Base-by-base conservation (phyloP, 352 stramenopile genomes). In the Phytophthora fragariae region DNA sequence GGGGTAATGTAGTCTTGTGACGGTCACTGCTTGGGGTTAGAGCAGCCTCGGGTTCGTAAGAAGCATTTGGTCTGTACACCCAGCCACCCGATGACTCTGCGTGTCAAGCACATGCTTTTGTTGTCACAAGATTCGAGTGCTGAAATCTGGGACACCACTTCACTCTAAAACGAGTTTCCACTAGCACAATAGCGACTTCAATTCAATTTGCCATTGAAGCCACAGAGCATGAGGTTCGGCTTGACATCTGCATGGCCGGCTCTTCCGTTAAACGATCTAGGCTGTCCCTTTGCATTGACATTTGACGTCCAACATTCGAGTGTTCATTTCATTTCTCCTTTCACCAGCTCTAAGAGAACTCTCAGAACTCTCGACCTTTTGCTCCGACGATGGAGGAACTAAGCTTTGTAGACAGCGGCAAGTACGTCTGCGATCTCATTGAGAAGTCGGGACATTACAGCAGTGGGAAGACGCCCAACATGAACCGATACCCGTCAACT, bases 341-440 rank as follows among this genome's bases (percentile, higher is more conserved):
- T 65, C 37, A 19, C 29, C 21, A 46, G 33, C 52, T 31, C 24
- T 50, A 57, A 14, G 8, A 54, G 54, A 49, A 3, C n/a, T n/a
- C 29, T 24, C 6, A 21, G 31, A 37, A 27, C 21, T 60, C 55
- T 24, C 7, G 15, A 12, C 24, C 11, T 21, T 5, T 10, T 15
- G 37, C 37, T 44, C 37, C 31, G 67, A 59, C 5, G 3, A 76
- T 73, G 64, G 63, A 66, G 24, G 64, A 73, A 39, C 64, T 39
- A 14, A 76, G 70, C 27, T 73, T 76, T 14, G 70, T 76, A 3
- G 61, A 65, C 64, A 76, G 63, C 44, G 71, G 73, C 50, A 56
- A 80, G 55, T 80, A 80, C 53, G 71, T 77, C 50, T 53, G 27
- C 46, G 73, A 80, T 19, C 62, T 80, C n/a, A 69, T 73, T 14